A percentile compares a stretch with the other conserved stretches of the same genome.
These are phyloP conservation scores for Byssothecium circinans DNA, from an alignment of 2,329 filamentous ascomycete species.

Conservation along the genomic window DNA sequence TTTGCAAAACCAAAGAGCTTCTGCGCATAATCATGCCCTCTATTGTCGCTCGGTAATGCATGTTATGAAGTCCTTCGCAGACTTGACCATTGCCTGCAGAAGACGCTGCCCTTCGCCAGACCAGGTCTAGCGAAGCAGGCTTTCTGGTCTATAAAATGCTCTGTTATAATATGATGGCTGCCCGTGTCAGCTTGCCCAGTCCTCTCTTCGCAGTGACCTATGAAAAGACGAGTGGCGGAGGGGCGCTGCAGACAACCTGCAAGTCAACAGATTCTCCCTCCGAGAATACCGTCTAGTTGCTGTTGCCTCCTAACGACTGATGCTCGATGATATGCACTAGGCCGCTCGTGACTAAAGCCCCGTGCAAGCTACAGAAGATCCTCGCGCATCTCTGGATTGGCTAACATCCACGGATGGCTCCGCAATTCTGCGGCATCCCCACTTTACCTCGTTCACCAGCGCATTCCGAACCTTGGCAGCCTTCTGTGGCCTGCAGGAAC, in stretches of 20 bases:
- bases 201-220: slow-evolving; percentile 16
- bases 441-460: slow-evolving; percentile 21
- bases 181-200: slow-evolving; percentile 23
- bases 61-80: slow-evolving; percentile 29
- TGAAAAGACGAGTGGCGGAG: slow-evolving; percentile 22
- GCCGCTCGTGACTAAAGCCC: slow-evolving; percentile 3
- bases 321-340: background rate
- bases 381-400: slow-evolving; percentile 18
- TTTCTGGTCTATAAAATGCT: slow-evolving; percentile 27
- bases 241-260: slow-evolving; percentile 27
- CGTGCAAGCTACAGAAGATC: slow-evolving; percentile 16
- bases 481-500: slow-evolving; percentile 21
- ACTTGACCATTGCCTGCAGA: slow-evolving; percentile 32
- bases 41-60: slow-evolving; percentile 35
- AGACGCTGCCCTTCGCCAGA: slow-evolving; percentile 18
- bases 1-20: slow-evolving; percentile 22
- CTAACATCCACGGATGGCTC: slow-evolving; percentile 32
- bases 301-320: no score
- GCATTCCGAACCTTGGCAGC: slow-evolving; percentile 24
- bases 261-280: slow-evolving; percentile 18
- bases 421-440: slow-evolving; percentile 24
- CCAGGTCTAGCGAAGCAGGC: slow-evolving; percentile 21
- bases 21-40: slow-evolving; percentile 29
- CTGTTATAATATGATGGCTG: slow-evolving; percentile 28
- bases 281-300: slow-evolving; percentile 2